Base-by-base conservation (phyloP, 768 basidiomycete species). In the Porphyrellus cyaneotinctus region DNA sequence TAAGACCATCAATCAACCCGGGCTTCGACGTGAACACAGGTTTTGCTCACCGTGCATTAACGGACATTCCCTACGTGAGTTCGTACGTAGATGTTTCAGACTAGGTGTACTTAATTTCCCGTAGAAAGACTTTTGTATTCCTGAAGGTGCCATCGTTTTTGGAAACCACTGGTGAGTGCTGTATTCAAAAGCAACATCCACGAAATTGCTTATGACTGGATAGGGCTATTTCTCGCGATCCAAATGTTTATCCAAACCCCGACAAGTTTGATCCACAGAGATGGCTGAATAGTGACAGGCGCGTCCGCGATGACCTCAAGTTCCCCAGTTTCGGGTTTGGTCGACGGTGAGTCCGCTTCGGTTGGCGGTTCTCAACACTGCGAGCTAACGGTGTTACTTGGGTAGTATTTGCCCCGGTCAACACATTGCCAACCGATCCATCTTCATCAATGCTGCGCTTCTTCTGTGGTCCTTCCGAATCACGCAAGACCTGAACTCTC, bases 391-490 rank as follows among this genome's bases (percentile, higher is more conserved):
- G 15, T 42, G 28, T 31, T 14, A 13, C 24, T 48, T 20, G 12
- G n/a, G 6, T 17, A 80, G 84, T n/a, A 74, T 85, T 6, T 88
- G 85, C 53, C 84, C 84, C 0, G 85, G 85, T 0, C 78, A 80
- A 58, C 77, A 84, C 62, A 78, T 88, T 30, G 85, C 67, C 18
- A 65, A 70, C 67, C 78, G 83, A 6, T 87, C 85, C 8, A 66
- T 88, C 3, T 85, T 84, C 59, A 72, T 88, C 56, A 87, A 84
- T 52, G 77, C 81, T 0, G 83, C 83, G 0, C 73, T 85, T 14
- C 68, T 83, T 2, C 65, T 85, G 31, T 87, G 85, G 83, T 80
- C 84, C 0, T 87, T 88, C 73, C 74, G 66, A 2, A 71, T 89
- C 22, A 71, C 70, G 4, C 61, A 77, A 26, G 80, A 85, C 57